Evolutionary conservation across 225 moss, liverwort and hornwort genomes (phyloP).

Genomic region (Asterella californica): DNA sequence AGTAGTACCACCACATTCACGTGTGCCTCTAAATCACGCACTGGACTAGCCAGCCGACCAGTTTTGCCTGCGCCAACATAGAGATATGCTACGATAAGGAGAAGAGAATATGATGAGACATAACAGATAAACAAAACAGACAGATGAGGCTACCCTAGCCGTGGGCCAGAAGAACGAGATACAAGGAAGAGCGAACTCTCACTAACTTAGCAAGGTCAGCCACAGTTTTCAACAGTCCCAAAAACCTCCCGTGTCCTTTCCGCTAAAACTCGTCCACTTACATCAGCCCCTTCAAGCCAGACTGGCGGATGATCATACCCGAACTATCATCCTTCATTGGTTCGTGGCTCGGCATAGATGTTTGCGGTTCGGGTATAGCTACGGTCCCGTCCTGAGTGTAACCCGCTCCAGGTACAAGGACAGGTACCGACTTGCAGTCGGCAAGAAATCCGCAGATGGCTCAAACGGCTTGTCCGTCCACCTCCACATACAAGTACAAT

Average conservation of each 20-base stretch:
- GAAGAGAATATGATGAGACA: no score
- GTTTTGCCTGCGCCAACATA: neutral
- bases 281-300: no score
- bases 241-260: no score
- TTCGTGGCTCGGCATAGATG: neutral
- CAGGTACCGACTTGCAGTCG: neutral
- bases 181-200: no score
- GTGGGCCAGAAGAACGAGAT: no score
- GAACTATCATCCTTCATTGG: neutral
- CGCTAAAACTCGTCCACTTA: no score
- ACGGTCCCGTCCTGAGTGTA: neutral
- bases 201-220: neutral
- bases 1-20: neutral
- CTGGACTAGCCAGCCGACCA: neutral
- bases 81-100: neutral
- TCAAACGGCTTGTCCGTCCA: constrained; percentile 4
- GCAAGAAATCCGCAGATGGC: constrained; percentile 2
- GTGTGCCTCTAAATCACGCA: neutral
- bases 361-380: neutral
- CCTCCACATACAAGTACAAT: neutral
- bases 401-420: neutral
- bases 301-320: neutral
- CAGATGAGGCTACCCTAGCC: neutral
- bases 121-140: no score
- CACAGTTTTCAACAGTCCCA: no score